A percentile compares a stretch with the other conserved stretches of the same genome.
These are phyloP conservation scores for Suillus clintonianus DNA, from an alignment of 768 basidiomycete species.

Conservation along the genomic window DNA sequence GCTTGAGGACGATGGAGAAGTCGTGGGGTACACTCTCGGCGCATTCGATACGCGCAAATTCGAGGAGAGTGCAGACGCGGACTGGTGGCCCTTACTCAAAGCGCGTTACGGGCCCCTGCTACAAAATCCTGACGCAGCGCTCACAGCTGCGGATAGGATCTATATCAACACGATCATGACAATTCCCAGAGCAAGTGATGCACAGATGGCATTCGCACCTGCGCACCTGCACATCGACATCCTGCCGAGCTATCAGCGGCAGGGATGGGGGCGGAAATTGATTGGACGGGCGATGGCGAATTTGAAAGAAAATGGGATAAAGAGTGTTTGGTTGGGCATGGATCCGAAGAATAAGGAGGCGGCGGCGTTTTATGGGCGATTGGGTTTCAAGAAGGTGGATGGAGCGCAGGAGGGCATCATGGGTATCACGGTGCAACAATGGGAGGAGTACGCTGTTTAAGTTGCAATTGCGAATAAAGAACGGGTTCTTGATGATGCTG, in stretches of 20 bases:
- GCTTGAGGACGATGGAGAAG: slow-evolving; percentile 52
- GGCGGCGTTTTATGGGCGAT: slow-evolving; percentile 56
- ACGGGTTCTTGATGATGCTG: not conserved
- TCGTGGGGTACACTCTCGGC: slow-evolving; percentile 75
- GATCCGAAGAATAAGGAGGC: slow-evolving; percentile 64
- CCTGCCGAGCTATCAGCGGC: slow-evolving; percentile 62
- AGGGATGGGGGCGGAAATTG: slow-evolving; percentile 71
- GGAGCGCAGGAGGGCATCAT: slow-evolving; percentile 52
- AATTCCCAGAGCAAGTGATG: slow-evolving; percentile 45
- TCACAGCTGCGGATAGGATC: slow-evolving; percentile 23
- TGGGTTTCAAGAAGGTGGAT: slow-evolving; percentile 63
- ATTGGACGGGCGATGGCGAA: slow-evolving; percentile 55
- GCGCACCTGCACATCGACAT: slow-evolving; percentile 81
- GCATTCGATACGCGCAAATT: slow-evolving; percentile 67
- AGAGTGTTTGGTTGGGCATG: slow-evolving; percentile 68
- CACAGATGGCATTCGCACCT: slow-evolving; percentile 63
- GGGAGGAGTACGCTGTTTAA: slow-evolving; percentile 16
- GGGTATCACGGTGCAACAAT: slow-evolving; percentile 53
- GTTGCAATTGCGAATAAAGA: not conserved
- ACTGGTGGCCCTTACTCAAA: slow-evolving; percentile 70
- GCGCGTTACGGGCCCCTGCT: slow-evolving; percentile 47
- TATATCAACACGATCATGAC: slow-evolving; percentile 39
- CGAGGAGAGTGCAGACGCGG: slow-evolving; percentile 51
- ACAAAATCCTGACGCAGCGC: slow-evolving; percentile 7
- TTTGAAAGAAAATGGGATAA: slow-evolving; percentile 46